Conservation (phyloP, 495 filamentous ascomycete species). For the Tuber microsphaerosporum region DNA sequence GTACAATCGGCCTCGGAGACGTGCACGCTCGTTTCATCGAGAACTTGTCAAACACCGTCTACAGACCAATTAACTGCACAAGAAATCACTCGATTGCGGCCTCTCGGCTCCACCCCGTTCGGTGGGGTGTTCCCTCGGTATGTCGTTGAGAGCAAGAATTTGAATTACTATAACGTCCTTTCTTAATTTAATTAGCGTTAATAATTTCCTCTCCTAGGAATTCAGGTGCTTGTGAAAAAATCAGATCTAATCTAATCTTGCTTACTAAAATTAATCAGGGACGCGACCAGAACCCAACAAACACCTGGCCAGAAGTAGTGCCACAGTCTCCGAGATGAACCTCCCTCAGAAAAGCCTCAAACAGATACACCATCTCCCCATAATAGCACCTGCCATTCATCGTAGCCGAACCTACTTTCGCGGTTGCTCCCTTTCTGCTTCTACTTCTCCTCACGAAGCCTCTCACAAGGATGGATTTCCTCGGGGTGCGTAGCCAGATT, state of each 20-base stretch:
- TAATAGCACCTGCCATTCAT: neutral
- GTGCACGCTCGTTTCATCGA: neutral
- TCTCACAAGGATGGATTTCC: slow-evolving; percentile 47
- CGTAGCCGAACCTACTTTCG: neutral
- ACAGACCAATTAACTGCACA: neutral
- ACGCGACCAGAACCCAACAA: neutral
- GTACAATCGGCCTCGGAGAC: neutral
- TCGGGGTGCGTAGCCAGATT: slow-evolving; percentile 45
- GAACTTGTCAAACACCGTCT: neutral
- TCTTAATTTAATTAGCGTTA: neutral
- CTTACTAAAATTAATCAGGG: neutral
- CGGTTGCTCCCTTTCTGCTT: neutral
- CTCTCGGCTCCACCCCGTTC: neutral
- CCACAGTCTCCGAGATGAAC: neutral
- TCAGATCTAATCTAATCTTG: neutral
- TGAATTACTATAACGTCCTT: neutral
- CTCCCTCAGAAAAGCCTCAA: neutral
- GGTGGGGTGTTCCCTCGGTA: neutral
- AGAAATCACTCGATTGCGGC: neutral
- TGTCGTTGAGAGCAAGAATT: neutral
- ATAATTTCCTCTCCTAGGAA: neutral
- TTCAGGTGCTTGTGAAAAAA: neutral
- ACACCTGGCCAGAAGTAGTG: neutral
- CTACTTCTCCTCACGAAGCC: neutral
- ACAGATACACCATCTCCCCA: neutral